Conservation (phyloP, 495 filamentous ascomycete genomes). For the Tuber borchii region DNA sequence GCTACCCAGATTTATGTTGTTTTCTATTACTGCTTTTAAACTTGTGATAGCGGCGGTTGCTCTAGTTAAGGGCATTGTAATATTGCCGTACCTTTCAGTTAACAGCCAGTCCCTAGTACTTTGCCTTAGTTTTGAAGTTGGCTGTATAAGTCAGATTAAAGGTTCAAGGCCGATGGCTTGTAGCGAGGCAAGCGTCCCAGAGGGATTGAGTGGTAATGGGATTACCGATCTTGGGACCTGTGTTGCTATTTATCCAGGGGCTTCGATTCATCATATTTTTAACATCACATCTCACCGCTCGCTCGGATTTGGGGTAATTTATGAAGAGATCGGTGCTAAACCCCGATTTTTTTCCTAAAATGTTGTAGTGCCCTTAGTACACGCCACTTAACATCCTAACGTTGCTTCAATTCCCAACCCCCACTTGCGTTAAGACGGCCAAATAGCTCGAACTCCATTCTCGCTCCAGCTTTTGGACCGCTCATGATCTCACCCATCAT, state of each 20-base stretch:
- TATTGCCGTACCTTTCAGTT: background rate
- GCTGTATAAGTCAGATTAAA: background rate
- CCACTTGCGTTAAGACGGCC: no score
- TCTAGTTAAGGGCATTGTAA: background rate
- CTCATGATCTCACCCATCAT: no score
- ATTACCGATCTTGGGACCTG: no score
- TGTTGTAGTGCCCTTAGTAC: no score
- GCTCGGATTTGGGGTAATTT: background rate
- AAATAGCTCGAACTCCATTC: no score
- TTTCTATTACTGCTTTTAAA: background rate
- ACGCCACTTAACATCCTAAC: no score
- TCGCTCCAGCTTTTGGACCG: no score
- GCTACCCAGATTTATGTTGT: background rate
- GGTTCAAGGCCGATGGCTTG: background rate
- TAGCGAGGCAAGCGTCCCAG: no score
- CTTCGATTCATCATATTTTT: background rate
- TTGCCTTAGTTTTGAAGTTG: background rate
- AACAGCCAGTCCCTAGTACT: background rate
- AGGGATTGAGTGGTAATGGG: no score
- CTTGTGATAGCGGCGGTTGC: background rate
- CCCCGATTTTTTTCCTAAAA: background rate
- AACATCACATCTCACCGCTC: background rate
- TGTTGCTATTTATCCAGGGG: no score
- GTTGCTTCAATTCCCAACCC: no score
- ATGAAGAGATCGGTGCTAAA: background rate